Evolutionary conservation across 108 stramenopile genomes (phyloP), one percentile per base, ranked within the genome.

Genomic region (Cylindrotheca closterium): DNA sequence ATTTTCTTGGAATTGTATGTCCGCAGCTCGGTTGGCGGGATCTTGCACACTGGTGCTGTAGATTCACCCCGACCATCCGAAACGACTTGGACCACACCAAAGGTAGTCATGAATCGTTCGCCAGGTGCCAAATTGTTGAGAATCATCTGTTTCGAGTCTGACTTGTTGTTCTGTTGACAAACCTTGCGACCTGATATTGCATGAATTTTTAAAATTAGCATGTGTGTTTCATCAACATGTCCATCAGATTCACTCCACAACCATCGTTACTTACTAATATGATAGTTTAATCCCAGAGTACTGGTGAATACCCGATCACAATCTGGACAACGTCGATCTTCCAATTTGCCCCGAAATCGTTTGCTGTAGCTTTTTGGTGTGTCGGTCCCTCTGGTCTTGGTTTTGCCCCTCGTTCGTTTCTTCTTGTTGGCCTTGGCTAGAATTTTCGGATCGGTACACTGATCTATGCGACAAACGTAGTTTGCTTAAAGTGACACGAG

Each of bases 41-140:
- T 51, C 1, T 24, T 7, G 2, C 61, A 57, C 22, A 51, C n/a
- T 0, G 29, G 5, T 23, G 42, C 62, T 15, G 51, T 65, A 0
- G 78, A 63, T n/a, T 32, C 71, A 24, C 61, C 81, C 0, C 85
- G 71, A 60, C 81, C 71, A 59, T 93, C 92, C 18, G 49, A 57
- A 23, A 93, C 74, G 3, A 93, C 84, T 65, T 87, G 60, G 1
- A 93, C 92, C 17, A 90, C 77, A 21, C 92, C 89, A 68, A 59
- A 90, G 24, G 49, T 63, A 4, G 89, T 90, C 25, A 86, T 59
- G 60, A 77, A 86, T 26, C 46, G 25, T 0, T 58, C 25, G 0
- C 91, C 91, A 5, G 77, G 73, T 45, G 72, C 30, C 58, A 92
- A 59, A 47, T 7, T 42, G 10, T 7, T 7, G 15, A 42, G 15